Base-by-base conservation (phyloP, 139 green algal genomes). In the Pedinophyceae sp. region DNA sequence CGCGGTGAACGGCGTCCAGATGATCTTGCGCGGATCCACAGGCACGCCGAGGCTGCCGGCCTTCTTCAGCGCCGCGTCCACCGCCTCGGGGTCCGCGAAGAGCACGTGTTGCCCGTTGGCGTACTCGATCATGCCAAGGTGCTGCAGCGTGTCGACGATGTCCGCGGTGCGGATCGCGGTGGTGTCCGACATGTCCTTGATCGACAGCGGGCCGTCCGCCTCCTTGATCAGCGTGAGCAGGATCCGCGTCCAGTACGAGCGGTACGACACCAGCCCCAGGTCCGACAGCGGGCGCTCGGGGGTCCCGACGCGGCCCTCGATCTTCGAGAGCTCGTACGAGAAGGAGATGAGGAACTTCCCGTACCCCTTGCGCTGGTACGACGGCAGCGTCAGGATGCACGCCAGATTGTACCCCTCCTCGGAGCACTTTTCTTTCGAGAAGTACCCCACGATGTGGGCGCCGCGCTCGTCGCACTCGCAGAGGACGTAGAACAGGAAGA, bases 401-500 rank as follows among this genome's bases (percentile, higher is more conserved):
- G 63, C 63, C 22, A 70, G 57, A 46, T 70, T 70, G 57, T 71
- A 65, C 22, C 55, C 57, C 50, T 60, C 52, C 30, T 53, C 23
- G 10, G 43, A 54, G 50, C 53, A 6, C 46, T 67, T 72, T 50
- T 68, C 65, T 43, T 72, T 72, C 2, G 59, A 73, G 50, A 80
- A 80, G 60, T 79, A 81, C 1, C 90, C 90, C n/a, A 93, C 83
- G 23, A 96, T 81, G 70, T 98, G 90, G n/a, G 82, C 89, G 4
- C 91, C 91, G 2, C 86, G 62, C 54, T 93, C 82, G 61, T 98
- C 91, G 20, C 79, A 78, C 73, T 97, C 91, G 66, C 88, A 97
- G 52, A 99, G 68, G 29, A 99, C 74, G 71, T 99, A 99, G 72
- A 99, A 99, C 13, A 98, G 78, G 69, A 99, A 99, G 20, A 96